Evolutionary conservation across 225 moss, liverwort and hornwort species (phyloP), one percentile per base, ranked within the genome.

Genomic region (Thuidium tamariscinum): DNA sequence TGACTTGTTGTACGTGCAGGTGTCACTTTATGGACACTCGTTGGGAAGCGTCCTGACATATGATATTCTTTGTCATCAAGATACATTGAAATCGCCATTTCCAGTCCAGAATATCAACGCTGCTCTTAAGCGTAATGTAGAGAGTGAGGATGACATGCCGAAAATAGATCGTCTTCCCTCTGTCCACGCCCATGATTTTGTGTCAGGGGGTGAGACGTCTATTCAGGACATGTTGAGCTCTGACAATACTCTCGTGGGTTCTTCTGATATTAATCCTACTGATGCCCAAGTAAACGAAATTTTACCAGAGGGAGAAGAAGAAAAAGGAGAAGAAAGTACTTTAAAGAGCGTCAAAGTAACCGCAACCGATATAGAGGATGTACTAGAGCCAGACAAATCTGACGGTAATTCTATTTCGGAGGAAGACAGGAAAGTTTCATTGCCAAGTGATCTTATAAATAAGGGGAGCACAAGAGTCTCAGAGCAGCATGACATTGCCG

Each of bases 61-160:
- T 84, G 99, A 99, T 89, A 99, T 99, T 90, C 95, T 99, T 86
- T 99, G 99, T 84, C 99, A 99, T 87, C 99, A 99, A 90, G 92
- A 92, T 73, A 93, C 93, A 32, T 89, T 94, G 65, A 93, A 91
- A 78, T 92, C 95, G 74, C 42, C 92, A 89, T 97, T 96, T 80
- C 99, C 99, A 79, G 92, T 99, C 48, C 89, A 92, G 85, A 92
- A 91, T 54, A 85, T 98, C 14, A 92, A 87, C 90, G 90, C 93
- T 85, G 91, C 92, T 36, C 91, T 94, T 65, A 91, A 85, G 77
- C 93, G 88, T 42, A 92, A 88, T 86, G 77, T 88, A 61, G 92
- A 90, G 79, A 87, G 88, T 85, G 91, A 93, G 54, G 94, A 94
- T 74, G 93, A 94, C 77, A 91, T 92, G 89, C 93, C 93, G 82